phyloP scores from a whole-genome alignment of 306 rosid genomes.

The cucumber (Cucumis sativus) region DNA sequence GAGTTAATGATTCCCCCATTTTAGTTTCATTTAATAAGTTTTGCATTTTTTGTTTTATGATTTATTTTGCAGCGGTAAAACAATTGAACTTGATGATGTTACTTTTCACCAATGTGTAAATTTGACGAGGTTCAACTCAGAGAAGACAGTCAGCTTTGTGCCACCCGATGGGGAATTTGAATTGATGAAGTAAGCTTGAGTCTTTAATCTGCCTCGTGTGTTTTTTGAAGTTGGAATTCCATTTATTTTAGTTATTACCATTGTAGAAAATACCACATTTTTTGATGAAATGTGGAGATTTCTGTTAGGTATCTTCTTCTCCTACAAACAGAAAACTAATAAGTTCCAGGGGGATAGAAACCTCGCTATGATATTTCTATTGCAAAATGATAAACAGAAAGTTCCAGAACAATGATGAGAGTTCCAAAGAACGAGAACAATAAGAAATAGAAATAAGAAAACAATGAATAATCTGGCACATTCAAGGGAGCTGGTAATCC shows the following conservation, averaged over 20 bases:
- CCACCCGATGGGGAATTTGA: constrained; percentile 97
- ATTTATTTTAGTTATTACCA: neutral
- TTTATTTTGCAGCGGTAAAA: constrained; percentile 67
- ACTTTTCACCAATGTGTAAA: constrained; percentile 96
- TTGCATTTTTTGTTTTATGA: neutral
- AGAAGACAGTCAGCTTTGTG: constrained; percentile 94
- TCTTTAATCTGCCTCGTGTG: neutral
- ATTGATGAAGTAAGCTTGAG: constrained; percentile 71
- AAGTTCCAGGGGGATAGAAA: too few species aligned
- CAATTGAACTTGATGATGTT: constrained; percentile 91
- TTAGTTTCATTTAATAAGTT: neutral
- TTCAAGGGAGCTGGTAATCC: too few species aligned
- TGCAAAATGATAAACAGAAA: too few species aligned
- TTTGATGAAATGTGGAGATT: neutral
- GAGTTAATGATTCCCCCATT: neutral
- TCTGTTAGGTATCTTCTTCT: neutral
- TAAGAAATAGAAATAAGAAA: too few species aligned
- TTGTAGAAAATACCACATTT: neutral
- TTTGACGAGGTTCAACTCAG: constrained; percentile 87
- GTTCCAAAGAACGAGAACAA: too few species aligned
- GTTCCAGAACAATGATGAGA: too few species aligned
- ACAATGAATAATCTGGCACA: too few species aligned
- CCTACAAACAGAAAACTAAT: too few species aligned
- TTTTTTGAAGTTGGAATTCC: neutral
- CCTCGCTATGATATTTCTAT: too few species aligned